A percentile compares a stretch with the other conserved stretches of the same genome.
Evolutionary conservation across 192 early-diverging fungal genomes (phyloP).

Genomic region (Entophlyctis luteolus): DNA sequence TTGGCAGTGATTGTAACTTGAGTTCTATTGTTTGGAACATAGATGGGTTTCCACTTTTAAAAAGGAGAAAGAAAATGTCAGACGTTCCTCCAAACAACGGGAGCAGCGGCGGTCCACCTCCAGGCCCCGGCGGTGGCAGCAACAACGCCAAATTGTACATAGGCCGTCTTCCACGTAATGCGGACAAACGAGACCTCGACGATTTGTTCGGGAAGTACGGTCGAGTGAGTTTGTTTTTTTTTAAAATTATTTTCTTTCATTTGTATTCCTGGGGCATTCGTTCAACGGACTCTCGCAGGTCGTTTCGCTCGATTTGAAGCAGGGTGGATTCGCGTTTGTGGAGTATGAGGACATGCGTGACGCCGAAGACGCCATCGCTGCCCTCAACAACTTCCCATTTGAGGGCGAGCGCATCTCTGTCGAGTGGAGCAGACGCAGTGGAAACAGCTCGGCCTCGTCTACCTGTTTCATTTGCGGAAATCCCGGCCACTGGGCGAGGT

Average conservation of each 20-base stretch:
- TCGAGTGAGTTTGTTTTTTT: too few species aligned
- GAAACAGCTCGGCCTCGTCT: background rate
- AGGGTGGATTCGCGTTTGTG: constrained; percentile 53
- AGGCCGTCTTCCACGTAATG: constrained; percentile 36
- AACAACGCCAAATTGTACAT: constrained; percentile 46
- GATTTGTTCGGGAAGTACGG: constrained; percentile 46
- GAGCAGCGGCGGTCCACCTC: background rate
- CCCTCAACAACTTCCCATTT: constrained; percentile 43
- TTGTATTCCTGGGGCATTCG: background rate
- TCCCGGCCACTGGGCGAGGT: constrained; percentile 52
- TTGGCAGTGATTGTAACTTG: too few species aligned
- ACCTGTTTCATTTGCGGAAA: constrained; percentile 50
- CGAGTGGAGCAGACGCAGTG: constrained; percentile 37
- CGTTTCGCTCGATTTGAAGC: constrained; percentile 44
- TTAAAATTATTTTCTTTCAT: background rate
- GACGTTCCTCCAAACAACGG: background rate
- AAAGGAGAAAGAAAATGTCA: background rate
- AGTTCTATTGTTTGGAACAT: too few species aligned
- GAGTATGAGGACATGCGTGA: constrained; percentile 40
- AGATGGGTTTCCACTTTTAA: too few species aligned
- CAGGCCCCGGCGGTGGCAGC: background rate
- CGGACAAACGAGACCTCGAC: constrained; percentile 43
- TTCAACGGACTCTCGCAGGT: constrained; percentile 2
- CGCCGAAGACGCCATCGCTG: constrained; percentile 49
- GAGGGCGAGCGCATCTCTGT: constrained; percentile 43